Evolutionary conservation across 306 rosid species (phyloP).

Genomic region (Arachis hypogaea): DNA sequence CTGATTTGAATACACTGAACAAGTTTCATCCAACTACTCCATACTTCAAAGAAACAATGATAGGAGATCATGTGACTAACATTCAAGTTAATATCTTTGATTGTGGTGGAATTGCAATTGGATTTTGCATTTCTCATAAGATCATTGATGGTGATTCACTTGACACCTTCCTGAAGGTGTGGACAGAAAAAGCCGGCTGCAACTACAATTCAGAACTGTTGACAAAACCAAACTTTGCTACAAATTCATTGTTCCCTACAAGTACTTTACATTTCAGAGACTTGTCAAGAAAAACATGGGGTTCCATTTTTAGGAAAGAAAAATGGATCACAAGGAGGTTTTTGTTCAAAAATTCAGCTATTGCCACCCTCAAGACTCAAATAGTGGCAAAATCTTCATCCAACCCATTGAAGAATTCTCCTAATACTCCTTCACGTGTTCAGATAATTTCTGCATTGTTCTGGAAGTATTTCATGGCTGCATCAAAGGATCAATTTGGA

Average conservation of each 20-base stretch:
- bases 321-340: constrained; percentile 44
- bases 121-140: constrained; percentile 51
- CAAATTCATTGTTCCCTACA: constrained; percentile 39
- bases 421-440: constrained; percentile 41
- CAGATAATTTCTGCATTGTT: constrained; percentile 51
- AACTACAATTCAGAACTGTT: neutral
- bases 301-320: constrained; percentile 9
- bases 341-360: constrained; percentile 41
- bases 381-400: neutral
- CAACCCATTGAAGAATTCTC: neutral
- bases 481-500: constrained; percentile 34
- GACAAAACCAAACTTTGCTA: constrained; percentile 31
- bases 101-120: constrained; percentile 62
- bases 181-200: constrained; percentile 38
- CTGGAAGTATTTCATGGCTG: constrained; percentile 52
- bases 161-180: constrained; percentile 46
- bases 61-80: constrained; percentile 6
- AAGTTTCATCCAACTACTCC: neutral
- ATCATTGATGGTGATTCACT: constrained; percentile 50
- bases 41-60: too few species aligned
- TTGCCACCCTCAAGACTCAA: constrained; percentile 45
- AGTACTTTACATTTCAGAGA: constrained; percentile 9
- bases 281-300: constrained; percentile 2
- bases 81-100: constrained; percentile 51
- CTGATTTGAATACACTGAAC: constrained; percentile 6